phyloP scores from a whole-genome alignment of 2,329 filamentous ascomycete genomes.

The Colletotrichum sp. region DNA sequence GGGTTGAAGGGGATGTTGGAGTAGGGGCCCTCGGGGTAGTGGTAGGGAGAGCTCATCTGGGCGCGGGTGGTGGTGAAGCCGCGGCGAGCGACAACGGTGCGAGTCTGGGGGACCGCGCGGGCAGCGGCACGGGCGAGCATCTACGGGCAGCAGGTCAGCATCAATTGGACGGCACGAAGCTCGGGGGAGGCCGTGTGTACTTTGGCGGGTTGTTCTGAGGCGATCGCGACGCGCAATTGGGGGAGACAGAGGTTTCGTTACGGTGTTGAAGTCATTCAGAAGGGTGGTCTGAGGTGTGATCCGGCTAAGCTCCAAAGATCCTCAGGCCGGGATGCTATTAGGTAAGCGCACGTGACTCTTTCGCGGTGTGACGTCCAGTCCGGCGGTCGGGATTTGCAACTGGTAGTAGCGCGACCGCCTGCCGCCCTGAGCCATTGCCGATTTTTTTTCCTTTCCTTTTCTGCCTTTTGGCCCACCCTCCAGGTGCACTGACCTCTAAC shows the following conservation, averaged over 20 bases:
- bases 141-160: conserved; percentile 58
- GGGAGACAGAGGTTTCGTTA: background rate
- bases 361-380: background rate
- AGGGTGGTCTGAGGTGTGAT: conserved; percentile 21
- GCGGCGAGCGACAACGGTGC: conserved; percentile 79
- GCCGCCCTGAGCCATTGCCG: background rate
- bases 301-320: conserved; percentile 16
- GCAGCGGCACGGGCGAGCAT: conserved; percentile 80
- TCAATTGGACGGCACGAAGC: background rate
- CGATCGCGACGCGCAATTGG: conserved; percentile 16
- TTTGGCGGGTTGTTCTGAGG: conserved; percentile 9
- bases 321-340: background rate
- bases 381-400: background rate
- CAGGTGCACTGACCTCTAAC: background rate
- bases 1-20: conserved; percentile 98
- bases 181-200: background rate
- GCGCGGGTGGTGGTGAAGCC: conserved; percentile 91
- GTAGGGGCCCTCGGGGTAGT: conserved; percentile 96
- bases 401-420: background rate
- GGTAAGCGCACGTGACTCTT: conserved; percentile 10
- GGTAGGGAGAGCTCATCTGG: conserved; percentile 89
- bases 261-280: conserved; percentile 19
- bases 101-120: conserved; percentile 65
- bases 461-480: background rate
- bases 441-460: background rate